Base-by-base conservation (phyloP, 2,329 filamentous ascomycete genomes). In the Cercospora canescens region DNA sequence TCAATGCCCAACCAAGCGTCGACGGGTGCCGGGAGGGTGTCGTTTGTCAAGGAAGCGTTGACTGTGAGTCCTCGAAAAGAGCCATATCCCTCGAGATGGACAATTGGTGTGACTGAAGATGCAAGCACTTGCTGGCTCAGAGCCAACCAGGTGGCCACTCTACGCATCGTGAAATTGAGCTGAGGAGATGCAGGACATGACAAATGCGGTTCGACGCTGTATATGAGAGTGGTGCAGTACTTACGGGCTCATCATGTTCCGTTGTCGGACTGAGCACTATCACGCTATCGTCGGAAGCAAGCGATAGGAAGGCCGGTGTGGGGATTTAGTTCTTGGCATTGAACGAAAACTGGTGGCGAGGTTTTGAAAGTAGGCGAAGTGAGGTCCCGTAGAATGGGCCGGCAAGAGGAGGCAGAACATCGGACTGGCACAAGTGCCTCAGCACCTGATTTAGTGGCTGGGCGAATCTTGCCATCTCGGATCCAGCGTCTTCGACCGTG, bases 1-100 rank as follows among this genome's bases (percentile, higher is more conserved):
- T 70, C 86, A 1, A 88, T 73, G 2, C 79, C 79, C 6, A 81
- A 72, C 70, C 79, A 81, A 8, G 67, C 71, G 54, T 71, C 69
- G 2, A 73, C 62, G 0, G 70, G 39, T 6, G 50, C 60, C 24
- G 69, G 69, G n/a, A 71, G 64, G 4, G 68, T 63, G 32, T 63
- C 55, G 48, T 67, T 52, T 6, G 66, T 63, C 8, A 71, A 41
- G 3, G 63, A 34, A 12, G 35, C 67, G 24, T 67, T 68, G n/a
- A 67, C 30, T 12, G 66, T 60, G 12, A 65, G 65, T 11, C 69
- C 70, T 30, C 67, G 67, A 35, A 67, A 67, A 12, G 63, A 55
- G 26, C 66, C 66, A 65, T 67, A 67, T 24, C 66, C 66, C 32
- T 52, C 32, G 21, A 67, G 66, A 30, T 60, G 56, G 50, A 63